Percentiles rank a stretch among this genome's conserved stretches.
phyloP scores from a whole-genome alignment of 2,329 filamentous ascomycete species.

The Gyromitra esculenta region DNA sequence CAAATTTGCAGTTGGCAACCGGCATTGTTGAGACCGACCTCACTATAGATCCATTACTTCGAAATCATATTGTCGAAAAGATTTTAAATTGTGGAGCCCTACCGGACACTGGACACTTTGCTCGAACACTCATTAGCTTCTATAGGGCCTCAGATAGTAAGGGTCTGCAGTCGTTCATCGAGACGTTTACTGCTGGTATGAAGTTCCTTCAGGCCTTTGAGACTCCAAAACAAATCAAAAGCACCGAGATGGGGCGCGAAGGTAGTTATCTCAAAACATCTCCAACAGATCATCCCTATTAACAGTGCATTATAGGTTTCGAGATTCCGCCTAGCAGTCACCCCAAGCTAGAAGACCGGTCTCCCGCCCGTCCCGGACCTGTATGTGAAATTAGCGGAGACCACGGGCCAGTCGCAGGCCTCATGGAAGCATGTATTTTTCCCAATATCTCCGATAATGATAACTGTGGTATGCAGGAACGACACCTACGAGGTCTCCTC shows the following conservation, averaged over 20 bases:
- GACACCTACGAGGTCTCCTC: constrained; percentile 4
- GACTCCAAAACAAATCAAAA: not conserved
- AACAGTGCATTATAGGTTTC: not conserved
- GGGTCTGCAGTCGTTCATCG: constrained; percentile 1
- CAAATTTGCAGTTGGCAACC: not conserved
- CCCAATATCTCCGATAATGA: not conserved
- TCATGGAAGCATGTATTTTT: constrained; percentile 9
- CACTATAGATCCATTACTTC: not conserved
- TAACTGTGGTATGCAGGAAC: not conserved
- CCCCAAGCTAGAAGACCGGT: not conserved
- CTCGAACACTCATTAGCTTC: constrained; percentile 4
- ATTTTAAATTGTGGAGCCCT: not conserved
- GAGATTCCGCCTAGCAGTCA: not conserved
- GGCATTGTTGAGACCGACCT: constrained; percentile 4
- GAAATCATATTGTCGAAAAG: not conserved
- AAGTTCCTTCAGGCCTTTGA: constrained; percentile 1
- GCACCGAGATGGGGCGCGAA: not conserved
- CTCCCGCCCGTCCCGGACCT: not conserved
- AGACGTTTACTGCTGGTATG: constrained; percentile 21
- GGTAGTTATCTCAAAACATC: not conserved
- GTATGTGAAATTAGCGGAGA: constrained; percentile 19
- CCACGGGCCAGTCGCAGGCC: not conserved
- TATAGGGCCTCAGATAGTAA: constrained; percentile 8
- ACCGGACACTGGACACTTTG: not conserved
- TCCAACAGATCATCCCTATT: not conserved